phyloP scores from a whole-genome alignment of 2,329 filamentous ascomycete species.

The Alternaria postmessia region DNA sequence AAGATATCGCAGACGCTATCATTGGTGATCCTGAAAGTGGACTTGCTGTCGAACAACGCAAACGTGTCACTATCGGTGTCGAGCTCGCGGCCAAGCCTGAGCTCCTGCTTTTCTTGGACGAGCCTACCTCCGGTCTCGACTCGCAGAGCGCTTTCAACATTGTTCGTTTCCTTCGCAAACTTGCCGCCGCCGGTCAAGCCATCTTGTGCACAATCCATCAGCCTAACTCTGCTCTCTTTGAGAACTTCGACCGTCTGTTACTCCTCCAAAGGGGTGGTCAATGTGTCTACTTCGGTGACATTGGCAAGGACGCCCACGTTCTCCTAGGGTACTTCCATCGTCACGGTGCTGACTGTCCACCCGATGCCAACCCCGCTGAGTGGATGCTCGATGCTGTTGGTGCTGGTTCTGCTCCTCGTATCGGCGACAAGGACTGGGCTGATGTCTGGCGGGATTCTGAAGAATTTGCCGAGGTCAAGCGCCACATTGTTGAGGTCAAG shows the following conservation, averaged over 20 bases:
- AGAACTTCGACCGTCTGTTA: conserved; percentile 85
- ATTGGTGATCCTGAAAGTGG: conserved; percentile 68
- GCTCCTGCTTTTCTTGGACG: conserved; percentile 78
- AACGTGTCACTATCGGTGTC: conserved; percentile 68
- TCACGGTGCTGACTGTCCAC: conserved; percentile 66
- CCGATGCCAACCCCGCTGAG: conserved; percentile 67
- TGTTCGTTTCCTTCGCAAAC: conserved; percentile 78
- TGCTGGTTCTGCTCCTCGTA: conserved; percentile 74
- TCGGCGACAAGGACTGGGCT: conserved; percentile 80
- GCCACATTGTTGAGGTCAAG: conserved; percentile 73
- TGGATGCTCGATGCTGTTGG: conserved; percentile 89
- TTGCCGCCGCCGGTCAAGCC: conserved; percentile 81
- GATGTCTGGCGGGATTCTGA: conserved; percentile 79
- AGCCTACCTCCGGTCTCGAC: conserved; percentile 79
- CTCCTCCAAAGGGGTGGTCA: conserved; percentile 80
- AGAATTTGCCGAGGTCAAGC: conserved; percentile 72
- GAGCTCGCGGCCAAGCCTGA: conserved; percentile 72
- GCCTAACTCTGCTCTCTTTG: conserved; percentile 84
- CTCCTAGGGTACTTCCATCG: conserved; percentile 67
- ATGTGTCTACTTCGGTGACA: conserved; percentile 86
- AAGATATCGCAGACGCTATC: conserved; percentile 71
- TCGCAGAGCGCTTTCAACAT: conserved; percentile 79
- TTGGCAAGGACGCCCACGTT: conserved; percentile 75
- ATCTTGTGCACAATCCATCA: conserved; percentile 93
- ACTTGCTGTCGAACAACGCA: conserved; percentile 70